Base-by-base conservation (phyloP, 192 early-diverging fungal species). In the Linnemannia hyalina region DNA sequence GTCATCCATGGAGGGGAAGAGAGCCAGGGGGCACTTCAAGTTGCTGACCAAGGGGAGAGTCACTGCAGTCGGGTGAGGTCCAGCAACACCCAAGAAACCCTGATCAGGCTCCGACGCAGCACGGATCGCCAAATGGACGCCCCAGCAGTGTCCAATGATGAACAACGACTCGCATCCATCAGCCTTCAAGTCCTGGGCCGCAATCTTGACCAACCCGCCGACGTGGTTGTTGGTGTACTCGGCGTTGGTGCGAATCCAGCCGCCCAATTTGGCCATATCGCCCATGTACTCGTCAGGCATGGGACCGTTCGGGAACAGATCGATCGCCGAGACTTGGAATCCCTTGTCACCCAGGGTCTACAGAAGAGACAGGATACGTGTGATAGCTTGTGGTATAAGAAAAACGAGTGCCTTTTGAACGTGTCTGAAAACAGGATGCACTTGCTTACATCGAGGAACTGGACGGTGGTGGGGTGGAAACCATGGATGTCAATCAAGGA, bases 241-340 rank as follows among this genome's bases (percentile, higher is more conserved):
- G 26, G 70, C 77, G 8, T 79, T 79, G 77, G 69, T 23, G 11
- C 77, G 77, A 38, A 79, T 72, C 77, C 70, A 72, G 11, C 36
- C 52, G 15, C 47, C 70, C 18, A 79, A 54, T n/a, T 79, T 79
- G 4, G 40, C 26, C 77, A 79, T 72, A n/a, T 79, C 77, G 23
- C 77, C 77, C 77, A 79, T 79, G n/a, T 79, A 79, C 52, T 79
- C 77, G 77, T 79, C 77, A 0, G 77, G 77, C 35, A 79, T 79
- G 35, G 77, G 77, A 1, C 77, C 77, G 13, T 79, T 70, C 49
- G 42, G 18, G 54, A 72, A 79, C 23, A 79, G 52, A n/a, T 79
- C 70, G 54, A 79, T 60, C 6, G 70, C 77, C 10, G 77, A 79
- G 52, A 79, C 77, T 8, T 72, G 77, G 49, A 79, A 79, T 2